Percentiles rank a stretch among this genome's conserved stretches.
Evolutionary conservation across 2,329 filamentous ascomycete species (phyloP).

Genomic region (Colletotrichum nymphaeae): DNA sequence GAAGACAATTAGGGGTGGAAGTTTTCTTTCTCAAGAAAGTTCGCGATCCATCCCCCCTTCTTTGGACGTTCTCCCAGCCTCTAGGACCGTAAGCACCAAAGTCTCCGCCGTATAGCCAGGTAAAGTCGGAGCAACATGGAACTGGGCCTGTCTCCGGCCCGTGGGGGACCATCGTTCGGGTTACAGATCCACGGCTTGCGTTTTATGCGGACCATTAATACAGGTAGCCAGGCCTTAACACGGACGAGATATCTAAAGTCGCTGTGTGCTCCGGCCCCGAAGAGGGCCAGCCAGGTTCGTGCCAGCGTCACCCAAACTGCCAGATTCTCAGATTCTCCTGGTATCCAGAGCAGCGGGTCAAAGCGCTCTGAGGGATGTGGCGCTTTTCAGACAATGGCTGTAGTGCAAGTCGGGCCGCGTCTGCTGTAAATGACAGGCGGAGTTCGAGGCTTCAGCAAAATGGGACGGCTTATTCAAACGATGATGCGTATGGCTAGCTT

Average conservation of each 20-base stretch:
- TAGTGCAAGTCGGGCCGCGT: background rate
- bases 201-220: slow-evolving; percentile 17
- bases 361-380: slow-evolving; percentile 12
- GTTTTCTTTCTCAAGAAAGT: background rate
- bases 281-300: background rate
- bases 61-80: background rate
- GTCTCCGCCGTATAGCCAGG: background rate
- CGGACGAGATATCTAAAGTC: slow-evolving; percentile 8
- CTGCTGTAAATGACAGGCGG: background rate
- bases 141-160: background rate
- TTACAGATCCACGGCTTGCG: slow-evolving; percentile 14
- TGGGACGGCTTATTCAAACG: background rate
- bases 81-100: background rate
- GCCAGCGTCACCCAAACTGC: background rate
- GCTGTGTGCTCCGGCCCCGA: slow-evolving; percentile 13
- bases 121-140: background rate
- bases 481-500: background rate
- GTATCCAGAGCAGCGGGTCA: slow-evolving; percentile 17
- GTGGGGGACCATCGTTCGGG: background rate
- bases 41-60: background rate
- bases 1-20: too few relatives aligned
- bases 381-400: background rate
- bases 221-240: background rate
- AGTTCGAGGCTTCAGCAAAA: background rate
- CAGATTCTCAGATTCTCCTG: background rate